These are phyloP conservation scores for Sclerotinia minor DNA, from an alignment of 2,329 filamentous ascomycete species.

Conservation along the genomic window DNA sequence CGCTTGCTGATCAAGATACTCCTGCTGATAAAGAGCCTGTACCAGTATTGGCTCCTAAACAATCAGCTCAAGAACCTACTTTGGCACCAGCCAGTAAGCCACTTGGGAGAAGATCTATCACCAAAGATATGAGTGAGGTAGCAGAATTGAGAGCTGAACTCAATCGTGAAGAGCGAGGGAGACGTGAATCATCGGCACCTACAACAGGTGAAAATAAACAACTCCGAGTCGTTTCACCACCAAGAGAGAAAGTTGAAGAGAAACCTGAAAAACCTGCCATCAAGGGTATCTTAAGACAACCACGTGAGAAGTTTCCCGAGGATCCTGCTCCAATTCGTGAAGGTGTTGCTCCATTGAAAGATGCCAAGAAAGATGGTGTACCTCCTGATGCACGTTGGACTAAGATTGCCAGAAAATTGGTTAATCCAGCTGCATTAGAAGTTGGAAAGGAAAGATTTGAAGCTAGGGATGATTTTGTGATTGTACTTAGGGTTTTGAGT, in stretches of 20 bases:
- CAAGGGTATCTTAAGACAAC: conserved; percentile 83
- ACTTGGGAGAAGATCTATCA: conserved; percentile 30
- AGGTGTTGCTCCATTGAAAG: conserved; percentile 91
- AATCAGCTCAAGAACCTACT: conserved; percentile 23
- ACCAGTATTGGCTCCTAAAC: conserved; percentile 18
- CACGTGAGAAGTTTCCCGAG: conserved; percentile 81
- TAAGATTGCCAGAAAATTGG: conserved; percentile 82
- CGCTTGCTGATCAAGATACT: conserved; percentile 36
- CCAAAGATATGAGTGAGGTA: conserved; percentile 34
- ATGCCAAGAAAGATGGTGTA: conserved; percentile 74
- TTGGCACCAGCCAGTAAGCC: conserved; percentile 25
- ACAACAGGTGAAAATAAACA: conserved; percentile 31
- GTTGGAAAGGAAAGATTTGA: conserved; percentile 89
- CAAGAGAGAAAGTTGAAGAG: conserved; percentile 60
- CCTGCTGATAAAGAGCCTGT: conserved; percentile 29
- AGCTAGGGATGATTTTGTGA: conserved; percentile 89
- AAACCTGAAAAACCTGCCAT: conserved; percentile 54
- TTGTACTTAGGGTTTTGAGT: conserved; percentile 82
- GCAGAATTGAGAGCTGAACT: conserved; percentile 36
- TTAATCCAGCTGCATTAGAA: conserved; percentile 85
- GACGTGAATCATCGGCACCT: conserved; percentile 32
- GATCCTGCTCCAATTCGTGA: conserved; percentile 80
- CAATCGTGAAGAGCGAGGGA: conserved; percentile 30
- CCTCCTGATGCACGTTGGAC: conserved; percentile 85
- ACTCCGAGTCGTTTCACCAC: conserved; percentile 70